Conservation (phyloP, 2,329 filamentous ascomycete species). For the Purpureocillium lavendulum region DNA sequence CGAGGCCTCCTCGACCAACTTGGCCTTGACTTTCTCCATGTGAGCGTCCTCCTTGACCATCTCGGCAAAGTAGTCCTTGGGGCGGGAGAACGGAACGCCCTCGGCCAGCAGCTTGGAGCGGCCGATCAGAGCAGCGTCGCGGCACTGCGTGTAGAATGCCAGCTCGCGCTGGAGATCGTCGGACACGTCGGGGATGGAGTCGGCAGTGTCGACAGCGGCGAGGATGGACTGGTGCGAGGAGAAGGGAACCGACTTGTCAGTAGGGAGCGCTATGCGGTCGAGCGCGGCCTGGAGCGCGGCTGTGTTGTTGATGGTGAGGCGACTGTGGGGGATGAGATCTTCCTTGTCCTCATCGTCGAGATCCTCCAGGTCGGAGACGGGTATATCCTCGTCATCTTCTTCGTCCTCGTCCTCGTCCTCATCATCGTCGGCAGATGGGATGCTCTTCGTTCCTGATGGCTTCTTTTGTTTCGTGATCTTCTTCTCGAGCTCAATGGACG, state of each 20-base stretch:
- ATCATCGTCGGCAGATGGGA: slow-evolving; percentile 28
- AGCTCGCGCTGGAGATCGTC: slow-evolving; percentile 91
- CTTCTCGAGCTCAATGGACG: slow-evolving; percentile 69
- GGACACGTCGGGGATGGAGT: slow-evolving; percentile 69
- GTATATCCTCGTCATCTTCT: slow-evolving; percentile 78
- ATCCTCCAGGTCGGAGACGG: slow-evolving; percentile 79
- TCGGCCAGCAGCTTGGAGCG: slow-evolving; percentile 72
- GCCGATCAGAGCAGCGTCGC: slow-evolving; percentile 67
- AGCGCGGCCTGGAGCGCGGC: slow-evolving; percentile 73
- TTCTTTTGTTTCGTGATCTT: slow-evolving; percentile 40
- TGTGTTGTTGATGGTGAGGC: slow-evolving; percentile 96
- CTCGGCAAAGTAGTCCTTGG: slow-evolving; percentile 94
- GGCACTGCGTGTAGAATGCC: slow-evolving; percentile 84
- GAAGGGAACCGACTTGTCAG: slow-evolving; percentile 63
- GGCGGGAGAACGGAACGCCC: slow-evolving; percentile 76
- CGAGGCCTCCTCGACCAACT: slow-evolving; percentile 85
- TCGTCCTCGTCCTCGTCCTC: slow-evolving; percentile 56
- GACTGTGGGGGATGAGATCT: slow-evolving; percentile 82
- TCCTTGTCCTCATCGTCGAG: slow-evolving; percentile 71
- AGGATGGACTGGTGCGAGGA: slow-evolving; percentile 73
- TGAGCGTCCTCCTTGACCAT: slow-evolving; percentile 99
- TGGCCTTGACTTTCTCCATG: slow-evolving; percentile 94
- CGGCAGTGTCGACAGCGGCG: slow-evolving; percentile 54
- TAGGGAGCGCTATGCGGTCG: slow-evolving; percentile 65
- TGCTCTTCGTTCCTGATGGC: slow-evolving; percentile 14